Conservation (phyloP, 805 yeast genomes). For the Isabelozyma gotoi region DNA sequence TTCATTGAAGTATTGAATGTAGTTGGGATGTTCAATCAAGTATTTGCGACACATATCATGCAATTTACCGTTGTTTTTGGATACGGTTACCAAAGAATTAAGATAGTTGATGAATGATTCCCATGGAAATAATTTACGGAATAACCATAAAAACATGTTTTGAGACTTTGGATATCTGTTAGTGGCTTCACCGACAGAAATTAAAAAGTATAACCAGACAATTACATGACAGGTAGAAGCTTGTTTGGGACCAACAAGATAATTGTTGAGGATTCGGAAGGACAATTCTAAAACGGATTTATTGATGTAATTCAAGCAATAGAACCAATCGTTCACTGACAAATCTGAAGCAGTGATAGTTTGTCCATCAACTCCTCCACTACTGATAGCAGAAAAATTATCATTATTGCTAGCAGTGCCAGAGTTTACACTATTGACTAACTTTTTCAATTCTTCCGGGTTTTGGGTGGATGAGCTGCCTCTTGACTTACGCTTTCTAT, state of each 20-base stretch:
- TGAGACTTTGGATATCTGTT: constrained; percentile 45
- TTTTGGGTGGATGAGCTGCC: constrained; percentile 9
- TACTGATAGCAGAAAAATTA: constrained; percentile 9
- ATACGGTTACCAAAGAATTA: constrained; percentile 51
- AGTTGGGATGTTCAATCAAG: constrained; percentile 26
- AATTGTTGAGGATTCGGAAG: constrained; percentile 65
- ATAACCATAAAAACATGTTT: constrained; percentile 48
- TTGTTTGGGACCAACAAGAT: constrained; percentile 68
- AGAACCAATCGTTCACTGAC: constrained; percentile 51
- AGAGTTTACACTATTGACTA: constrained; percentile 2
- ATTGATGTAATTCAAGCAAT: constrained; percentile 54
- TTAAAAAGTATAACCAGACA: constrained; percentile 73
- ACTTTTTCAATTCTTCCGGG: constrained; percentile 8
- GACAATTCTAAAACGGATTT: constrained; percentile 66
- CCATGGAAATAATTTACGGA: constrained; percentile 68
- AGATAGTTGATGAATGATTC: constrained; percentile 60
- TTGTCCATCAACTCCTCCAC: constrained; percentile 28
- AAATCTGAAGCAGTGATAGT: constrained; percentile 34
- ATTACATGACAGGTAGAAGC: constrained; percentile 71
- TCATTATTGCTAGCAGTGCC: constrained; percentile 12
- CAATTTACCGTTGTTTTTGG: constrained; percentile 23
- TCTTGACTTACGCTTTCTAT: constrained; percentile 51
- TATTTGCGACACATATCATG: constrained; percentile 19
- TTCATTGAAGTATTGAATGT: constrained; percentile 51
- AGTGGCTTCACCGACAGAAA: constrained; percentile 60